Conservation (phyloP, 2,329 filamentous ascomycete species). For the Claviceps quebecensis region DNA sequence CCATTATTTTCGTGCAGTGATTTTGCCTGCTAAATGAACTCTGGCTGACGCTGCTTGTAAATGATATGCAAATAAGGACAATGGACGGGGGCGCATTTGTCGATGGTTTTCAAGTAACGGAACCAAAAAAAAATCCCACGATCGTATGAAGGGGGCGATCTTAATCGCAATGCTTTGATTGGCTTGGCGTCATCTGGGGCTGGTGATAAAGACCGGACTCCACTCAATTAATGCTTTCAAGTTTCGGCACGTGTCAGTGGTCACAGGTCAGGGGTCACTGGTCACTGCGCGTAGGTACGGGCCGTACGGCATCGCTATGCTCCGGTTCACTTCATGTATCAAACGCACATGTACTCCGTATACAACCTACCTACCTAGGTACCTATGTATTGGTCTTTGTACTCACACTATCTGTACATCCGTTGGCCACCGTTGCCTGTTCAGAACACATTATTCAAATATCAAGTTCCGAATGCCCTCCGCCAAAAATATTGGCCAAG, state of each 20-base stretch:
- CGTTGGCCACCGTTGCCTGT: not conserved
- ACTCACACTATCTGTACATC: not conserved
- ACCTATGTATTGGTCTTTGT: too few species aligned
- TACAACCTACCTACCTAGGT: too few species aligned
- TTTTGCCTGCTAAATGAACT: not conserved
- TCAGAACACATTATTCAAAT: not conserved
- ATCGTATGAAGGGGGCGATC: not conserved
- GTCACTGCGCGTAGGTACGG: too few species aligned
- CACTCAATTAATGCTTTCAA: not conserved
- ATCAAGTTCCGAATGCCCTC: not conserved
- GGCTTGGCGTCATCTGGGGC: not conserved
- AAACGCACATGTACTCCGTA: too few species aligned
- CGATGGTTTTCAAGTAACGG: not conserved
- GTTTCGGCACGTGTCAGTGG: too few species aligned
- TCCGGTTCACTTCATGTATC: too few species aligned
- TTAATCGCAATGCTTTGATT: constrained; percentile 1
- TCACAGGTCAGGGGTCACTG: too few species aligned
- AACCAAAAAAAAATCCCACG: not conserved
- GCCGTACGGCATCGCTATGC: too few species aligned
- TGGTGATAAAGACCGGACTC: not conserved
- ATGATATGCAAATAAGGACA: not conserved
- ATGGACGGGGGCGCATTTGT: not conserved
- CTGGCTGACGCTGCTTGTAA: too few species aligned
- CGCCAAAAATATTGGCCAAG: not conserved
- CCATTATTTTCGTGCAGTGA: constrained; percentile 16